phyloP scores from a whole-genome alignment of 441 rosid genomes.

The Adansonia grandidieri region DNA sequence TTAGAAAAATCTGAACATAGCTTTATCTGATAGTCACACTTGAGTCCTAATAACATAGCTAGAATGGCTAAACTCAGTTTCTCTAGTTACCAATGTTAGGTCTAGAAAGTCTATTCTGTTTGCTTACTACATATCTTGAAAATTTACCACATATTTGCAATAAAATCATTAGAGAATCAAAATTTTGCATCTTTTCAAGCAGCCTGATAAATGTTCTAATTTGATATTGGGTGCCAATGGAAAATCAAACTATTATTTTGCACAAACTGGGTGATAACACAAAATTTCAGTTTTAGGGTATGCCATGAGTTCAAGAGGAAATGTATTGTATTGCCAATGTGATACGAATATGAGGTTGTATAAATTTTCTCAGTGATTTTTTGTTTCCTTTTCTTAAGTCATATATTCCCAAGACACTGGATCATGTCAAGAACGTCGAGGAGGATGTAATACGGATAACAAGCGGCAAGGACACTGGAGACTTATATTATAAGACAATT shows the following conservation, averaged over 20 bases:
- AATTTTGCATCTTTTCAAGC: neutral
- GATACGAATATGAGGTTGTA: neutral
- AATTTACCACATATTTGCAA: neutral
- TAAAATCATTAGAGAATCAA: neutral
- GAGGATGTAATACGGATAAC: constrained; percentile 72
- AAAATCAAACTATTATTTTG: neutral
- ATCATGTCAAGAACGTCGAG: constrained; percentile 70
- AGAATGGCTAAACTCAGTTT: neutral
- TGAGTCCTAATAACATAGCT: too few relatives aligned
- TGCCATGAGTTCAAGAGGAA: neutral
- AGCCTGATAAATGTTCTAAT: neutral
- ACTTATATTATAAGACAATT: constrained; percentile 71
- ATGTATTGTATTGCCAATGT: neutral
- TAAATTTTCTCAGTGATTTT: neutral
- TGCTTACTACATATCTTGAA: neutral
- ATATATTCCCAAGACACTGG: constrained; percentile 82
- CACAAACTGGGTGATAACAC: neutral
- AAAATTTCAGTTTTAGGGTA: neutral
- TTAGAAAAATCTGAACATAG: too few relatives aligned
- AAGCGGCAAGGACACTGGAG: constrained; percentile 72
- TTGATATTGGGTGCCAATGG: neutral
- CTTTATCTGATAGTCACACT: too few relatives aligned
- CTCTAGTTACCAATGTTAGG: neutral
- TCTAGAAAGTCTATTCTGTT: neutral
- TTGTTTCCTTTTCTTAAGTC: constrained; percentile 41